Percentiles rank a stretch among this genome's conserved stretches.
phyloP scores from a whole-genome alignment of 306 rosid species.

The Boehmeria nivea region DNA sequence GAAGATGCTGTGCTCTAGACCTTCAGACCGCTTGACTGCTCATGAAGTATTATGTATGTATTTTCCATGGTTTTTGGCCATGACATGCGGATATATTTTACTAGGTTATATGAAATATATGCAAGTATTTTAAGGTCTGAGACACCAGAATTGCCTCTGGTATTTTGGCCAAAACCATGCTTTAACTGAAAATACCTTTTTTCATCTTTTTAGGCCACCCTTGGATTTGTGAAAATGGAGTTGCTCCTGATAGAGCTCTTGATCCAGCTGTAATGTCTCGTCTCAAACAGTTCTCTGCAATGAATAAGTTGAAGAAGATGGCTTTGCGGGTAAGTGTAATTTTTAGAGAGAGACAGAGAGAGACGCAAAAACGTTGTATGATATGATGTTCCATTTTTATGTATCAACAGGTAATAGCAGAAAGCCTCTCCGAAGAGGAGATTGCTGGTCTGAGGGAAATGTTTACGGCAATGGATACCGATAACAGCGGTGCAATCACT shows the following conservation, averaged over 20 bases:
- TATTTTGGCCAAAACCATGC: conserved; percentile 15
- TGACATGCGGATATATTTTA: not conserved
- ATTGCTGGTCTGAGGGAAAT: conserved; percentile 94
- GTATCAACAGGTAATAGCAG: conserved; percentile 75
- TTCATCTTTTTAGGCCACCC: conserved; percentile 74
- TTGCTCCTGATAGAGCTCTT: conserved; percentile 95
- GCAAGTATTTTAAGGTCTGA: too few species aligned
- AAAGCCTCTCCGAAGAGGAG: conserved; percentile 95
- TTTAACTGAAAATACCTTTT: conserved; percentile 18
- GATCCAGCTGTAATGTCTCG: conserved; percentile 99
- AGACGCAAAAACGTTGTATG: not conserved
- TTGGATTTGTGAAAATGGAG: conserved; percentile 99
- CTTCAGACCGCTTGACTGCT: conserved; percentile 79
- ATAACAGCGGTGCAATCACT: conserved; percentile 90
- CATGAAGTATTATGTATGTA: conserved; percentile 84
- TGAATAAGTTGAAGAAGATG: conserved; percentile 99
- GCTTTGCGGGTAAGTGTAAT: conserved; percentile 76
- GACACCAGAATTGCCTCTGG: too few species aligned
- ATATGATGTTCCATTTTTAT: conserved; percentile 11
- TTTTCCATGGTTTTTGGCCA: conserved; percentile 3
- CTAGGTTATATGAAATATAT: too few species aligned
- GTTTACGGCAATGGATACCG: conserved; percentile 92
- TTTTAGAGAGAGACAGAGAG: not conserved
- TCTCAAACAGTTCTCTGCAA: conserved; percentile 96
- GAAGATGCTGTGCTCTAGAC: conserved; percentile 77